Base-by-base conservation (phyloP, 306 rosid genomes). In the Erythrophleum fordii region DNA sequence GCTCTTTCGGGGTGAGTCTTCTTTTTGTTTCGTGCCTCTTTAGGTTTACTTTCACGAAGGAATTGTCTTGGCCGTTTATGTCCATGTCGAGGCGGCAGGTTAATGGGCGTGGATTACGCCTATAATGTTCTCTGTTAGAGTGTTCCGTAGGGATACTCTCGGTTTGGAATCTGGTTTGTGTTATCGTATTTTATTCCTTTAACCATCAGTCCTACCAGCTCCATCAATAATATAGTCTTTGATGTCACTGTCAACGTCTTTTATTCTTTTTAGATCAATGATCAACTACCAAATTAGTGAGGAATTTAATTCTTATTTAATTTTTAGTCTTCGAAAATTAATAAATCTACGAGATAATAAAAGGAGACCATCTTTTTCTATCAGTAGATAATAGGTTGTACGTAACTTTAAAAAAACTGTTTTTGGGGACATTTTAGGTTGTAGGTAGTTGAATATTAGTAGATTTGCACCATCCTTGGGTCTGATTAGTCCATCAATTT, bases 151-250 rank as follows among this genome's bases (percentile, higher is more conserved):
- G 90, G 82, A 79, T 87, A 60, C 22, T 95, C 95, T 52, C 83
- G 44, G 8, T 61, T 61, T 0, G 82, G 59, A 49, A 89, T 80
- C 52, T 92, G 86, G 77, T 88, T 86, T 68, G 84, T 76, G 73
- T 92, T 85, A 11, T 90, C 88, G 59, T 90, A 92, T 5, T 77
- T 53, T 1, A 91, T 92, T 69, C 95, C 98, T 84, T 95, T 95
- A 86, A 95, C 97, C 97, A 92, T 95, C 87, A 92, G 92, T 52
- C 97, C 98, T 35, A 92, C 98, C 98, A 92, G 77, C 0, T 8
- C 28, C 11, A 10, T 22, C 29, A 12, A 0, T 53, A n/a, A n/a
- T 11, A 3, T 9, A 0, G 12, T 11, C 1, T 42, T 42, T 42
- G 12, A 42, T 9, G 46, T 42, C 46, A 42, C 12, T 42, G 11